Base-by-base conservation (phyloP, 2,329 filamentous ascomycete species). In the Lecanosticta acicola region DNA sequence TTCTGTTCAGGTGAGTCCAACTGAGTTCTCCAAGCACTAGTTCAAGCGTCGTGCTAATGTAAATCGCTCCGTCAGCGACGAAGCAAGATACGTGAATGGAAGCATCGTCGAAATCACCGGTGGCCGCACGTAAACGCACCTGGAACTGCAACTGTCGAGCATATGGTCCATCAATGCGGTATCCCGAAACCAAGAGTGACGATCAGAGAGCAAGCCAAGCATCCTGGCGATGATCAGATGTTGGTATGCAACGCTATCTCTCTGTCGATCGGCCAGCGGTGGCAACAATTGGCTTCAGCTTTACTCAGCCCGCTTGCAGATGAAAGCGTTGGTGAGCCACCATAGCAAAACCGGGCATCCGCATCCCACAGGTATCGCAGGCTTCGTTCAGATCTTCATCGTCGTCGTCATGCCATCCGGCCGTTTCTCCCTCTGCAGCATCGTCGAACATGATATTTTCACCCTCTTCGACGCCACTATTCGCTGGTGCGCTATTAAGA, bases 271-370 rank as follows among this genome's bases (percentile, higher is more conserved):
- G 11, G 5, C 24, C 24, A 29, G 34, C 42, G 20, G 35, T 33
- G 10, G 4, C 13, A 14, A 19, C 13, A 8, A 32, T n/a, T 29
- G 24, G 24, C 24, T 11, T 29, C 24, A 29, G 24, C 24, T 29
- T 29, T 11, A 11, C 24, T 29, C 24, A 5, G 24, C 24, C 24
- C 10, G 35, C n/a, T 21, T 38, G 32, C 13, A 24, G 17, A 59
- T 80, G 77, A 57, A 74, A 79, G 18, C 76, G 69, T 32, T 67
- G 61, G 59, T 84, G 81, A 3, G 80, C 79, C 3, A 68, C 57
- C 62, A 79, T 69, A 4, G 80, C 80, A 63, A 83, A 84, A 1
- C 62, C 41, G 3, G 80, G 79, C 54, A 83, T 73, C 2, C 62
- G 53, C 41, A 76, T 69, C 8, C 74, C 76, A 49, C 81, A 84